phyloP scores from a whole-genome alignment of 2,329 filamentous ascomycete species.

The Diaporthe vexans region DNA sequence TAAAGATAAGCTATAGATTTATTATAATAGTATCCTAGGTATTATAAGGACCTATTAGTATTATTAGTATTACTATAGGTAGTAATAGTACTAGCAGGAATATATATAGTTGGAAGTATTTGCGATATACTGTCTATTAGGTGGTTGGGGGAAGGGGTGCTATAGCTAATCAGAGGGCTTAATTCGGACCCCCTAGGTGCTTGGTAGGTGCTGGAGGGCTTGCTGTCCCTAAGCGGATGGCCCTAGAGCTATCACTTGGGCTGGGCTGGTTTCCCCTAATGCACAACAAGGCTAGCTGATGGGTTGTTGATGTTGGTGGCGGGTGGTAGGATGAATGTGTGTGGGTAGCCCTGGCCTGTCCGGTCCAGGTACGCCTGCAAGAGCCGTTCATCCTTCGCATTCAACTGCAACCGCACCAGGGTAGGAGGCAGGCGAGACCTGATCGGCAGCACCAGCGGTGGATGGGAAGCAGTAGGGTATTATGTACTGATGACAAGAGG shows the following conservation, averaged over 20 bases:
- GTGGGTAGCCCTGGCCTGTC: not conserved
- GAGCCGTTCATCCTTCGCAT: constrained; percentile 27
- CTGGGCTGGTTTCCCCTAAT: not conserved
- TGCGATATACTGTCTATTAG: no score
- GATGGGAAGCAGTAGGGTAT: not conserved
- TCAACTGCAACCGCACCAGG: constrained; percentile 14
- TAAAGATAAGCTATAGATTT: no score
- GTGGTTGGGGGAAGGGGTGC: no score
- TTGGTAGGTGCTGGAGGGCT: no score
- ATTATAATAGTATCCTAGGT: no score
- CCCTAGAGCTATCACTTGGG: not conserved
- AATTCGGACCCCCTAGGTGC: no score
- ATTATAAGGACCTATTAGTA: no score
- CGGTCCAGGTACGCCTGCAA: constrained; percentile 24
- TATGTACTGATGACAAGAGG: not conserved
- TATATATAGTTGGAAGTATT: no score
- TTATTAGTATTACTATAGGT: no score
- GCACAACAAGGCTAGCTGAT: not conserved
- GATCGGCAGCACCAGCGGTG: constrained; percentile 8
- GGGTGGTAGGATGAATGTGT: not conserved
- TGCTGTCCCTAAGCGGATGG: no score
- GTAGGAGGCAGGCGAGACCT: not conserved
- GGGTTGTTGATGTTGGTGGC: not conserved
- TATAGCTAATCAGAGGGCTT: no score
- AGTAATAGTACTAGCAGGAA: no score